Evolutionary conservation across 2,329 filamentous ascomycete species (phyloP).

Genomic region (Apiospora aurea): DNA sequence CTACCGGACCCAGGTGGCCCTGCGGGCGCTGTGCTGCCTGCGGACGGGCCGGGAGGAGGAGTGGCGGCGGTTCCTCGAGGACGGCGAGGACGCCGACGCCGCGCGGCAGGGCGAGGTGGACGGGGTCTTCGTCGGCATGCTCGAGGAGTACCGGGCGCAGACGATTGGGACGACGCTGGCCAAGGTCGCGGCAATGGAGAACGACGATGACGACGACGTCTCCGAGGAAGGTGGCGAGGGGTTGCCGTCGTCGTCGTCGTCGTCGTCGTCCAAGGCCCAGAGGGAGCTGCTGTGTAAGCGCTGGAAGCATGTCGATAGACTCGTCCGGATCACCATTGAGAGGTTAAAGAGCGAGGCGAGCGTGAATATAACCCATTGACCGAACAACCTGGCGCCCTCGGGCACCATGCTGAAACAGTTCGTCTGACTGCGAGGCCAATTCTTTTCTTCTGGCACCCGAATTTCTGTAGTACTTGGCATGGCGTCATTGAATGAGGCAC

Average conservation of each 20-base stretch:
- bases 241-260: too few species aligned
- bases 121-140: slow-evolving; percentile 45
- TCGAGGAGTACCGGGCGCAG: slow-evolving; percentile 46
- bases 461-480: not conserved
- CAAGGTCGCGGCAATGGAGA: slow-evolving; percentile 38
- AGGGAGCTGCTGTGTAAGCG: slow-evolving; percentile 45
- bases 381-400: not conserved
- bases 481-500: not conserved
- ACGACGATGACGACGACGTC: slow-evolving; percentile 25
- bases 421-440: not conserved
- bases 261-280: slow-evolving; percentile 38
- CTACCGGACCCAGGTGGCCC: slow-evolving; percentile 62
- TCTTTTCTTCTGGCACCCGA: not conserved
- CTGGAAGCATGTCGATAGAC: slow-evolving; percentile 52
- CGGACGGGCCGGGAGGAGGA: slow-evolving; percentile 34
- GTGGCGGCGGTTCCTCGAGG: slow-evolving; percentile 55
- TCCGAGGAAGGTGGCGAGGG: slow-evolving; percentile 29
- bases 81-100: slow-evolving; percentile 54
- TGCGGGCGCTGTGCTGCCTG: slow-evolving; percentile 49
- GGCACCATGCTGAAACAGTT: not conserved
- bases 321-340: slow-evolving; percentile 48
- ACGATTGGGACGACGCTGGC: slow-evolving; percentile 42
- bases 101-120: slow-evolving; percentile 50
- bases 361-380: slow-evolving; percentile 5
- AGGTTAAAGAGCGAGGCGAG: slow-evolving; percentile 34